Evolutionary conservation across 1,139 yeast genomes (phyloP).

Genomic region (Saccharomycopsis hybrid): DNA sequence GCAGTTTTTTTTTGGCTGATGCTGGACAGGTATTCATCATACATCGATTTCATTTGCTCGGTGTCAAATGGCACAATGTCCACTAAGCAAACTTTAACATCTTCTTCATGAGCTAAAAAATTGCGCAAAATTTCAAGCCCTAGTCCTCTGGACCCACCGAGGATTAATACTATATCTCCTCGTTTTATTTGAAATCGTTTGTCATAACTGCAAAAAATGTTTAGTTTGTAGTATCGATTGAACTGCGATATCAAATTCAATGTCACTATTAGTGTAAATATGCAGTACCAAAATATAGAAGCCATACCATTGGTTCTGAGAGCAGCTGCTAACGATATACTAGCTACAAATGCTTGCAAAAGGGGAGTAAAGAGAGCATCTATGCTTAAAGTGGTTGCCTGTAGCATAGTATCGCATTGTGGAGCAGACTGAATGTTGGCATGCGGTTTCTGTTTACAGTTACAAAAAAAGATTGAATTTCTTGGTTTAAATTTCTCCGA

Average conservation of each 20-base stretch:
- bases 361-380: constrained; percentile 31
- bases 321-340: constrained; percentile 27
- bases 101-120: constrained; percentile 2
- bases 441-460: too few species aligned
- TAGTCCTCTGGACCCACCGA: constrained; percentile 20
- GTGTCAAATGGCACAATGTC: constrained; percentile 1
- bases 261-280: constrained; percentile 68
- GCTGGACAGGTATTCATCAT: too few species aligned
- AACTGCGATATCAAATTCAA: not conserved
- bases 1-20: not conserved
- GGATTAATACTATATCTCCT: constrained; percentile 12
- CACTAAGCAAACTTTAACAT: constrained; percentile 11
- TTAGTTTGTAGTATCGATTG: constrained; percentile 4
- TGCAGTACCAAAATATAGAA: constrained; percentile 22
- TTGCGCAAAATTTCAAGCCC: constrained; percentile 12
- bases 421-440: too few species aligned
- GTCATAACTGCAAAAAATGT: not conserved
- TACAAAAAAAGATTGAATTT: too few species aligned
- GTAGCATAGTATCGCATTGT: not conserved
- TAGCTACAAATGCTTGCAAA: constrained; percentile 22
- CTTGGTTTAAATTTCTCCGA: too few species aligned
- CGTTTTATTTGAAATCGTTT: constrained; percentile 1
- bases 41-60: too few species aligned
- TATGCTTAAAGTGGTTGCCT: constrained; percentile 59
- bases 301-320: constrained; percentile 27